These are phyloP conservation scores for Halophytophthora batemanensis DNA, from an alignment of 352 stramenopile genomes.

Conservation along the genomic window DNA sequence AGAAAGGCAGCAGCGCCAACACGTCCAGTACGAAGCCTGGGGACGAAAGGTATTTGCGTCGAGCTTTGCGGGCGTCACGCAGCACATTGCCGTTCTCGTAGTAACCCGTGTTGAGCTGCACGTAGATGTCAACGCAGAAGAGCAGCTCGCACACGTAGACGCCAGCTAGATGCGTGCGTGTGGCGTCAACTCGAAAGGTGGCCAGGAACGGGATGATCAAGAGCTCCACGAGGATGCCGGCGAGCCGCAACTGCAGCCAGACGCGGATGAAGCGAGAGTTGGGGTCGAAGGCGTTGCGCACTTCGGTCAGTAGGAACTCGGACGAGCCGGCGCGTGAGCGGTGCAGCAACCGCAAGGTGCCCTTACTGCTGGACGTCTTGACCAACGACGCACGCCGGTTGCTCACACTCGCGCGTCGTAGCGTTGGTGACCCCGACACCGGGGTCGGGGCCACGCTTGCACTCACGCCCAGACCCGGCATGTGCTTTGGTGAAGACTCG, in stretches of 20 bases:
- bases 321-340: constrained; percentile 41
- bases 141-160: constrained; percentile 57
- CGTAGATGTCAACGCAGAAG: constrained; percentile 63
- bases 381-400: constrained; percentile 24
- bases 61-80: constrained; percentile 48
- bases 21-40: constrained; percentile 49
- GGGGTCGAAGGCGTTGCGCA: constrained; percentile 59
- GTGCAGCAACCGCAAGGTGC: constrained; percentile 24
- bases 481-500: no score
- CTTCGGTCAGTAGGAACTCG: constrained; percentile 44
- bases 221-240: constrained; percentile 52
- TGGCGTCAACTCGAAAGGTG: constrained; percentile 24
- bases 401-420: background rate
- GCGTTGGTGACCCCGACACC: background rate
- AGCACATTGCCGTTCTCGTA: constrained; percentile 71
- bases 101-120: constrained; percentile 72
- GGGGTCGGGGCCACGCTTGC: background rate
- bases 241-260: constrained; percentile 54
- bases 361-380: constrained; percentile 7
- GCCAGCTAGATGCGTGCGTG: constrained; percentile 23
- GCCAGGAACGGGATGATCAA: constrained; percentile 43
- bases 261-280: constrained; percentile 45
- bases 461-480: no score
- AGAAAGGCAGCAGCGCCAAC: constrained; percentile 43
- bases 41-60: constrained; percentile 62